Conservation (phyloP, 352 stramenopile species). For the Aphanomyces euteiches region DNA sequence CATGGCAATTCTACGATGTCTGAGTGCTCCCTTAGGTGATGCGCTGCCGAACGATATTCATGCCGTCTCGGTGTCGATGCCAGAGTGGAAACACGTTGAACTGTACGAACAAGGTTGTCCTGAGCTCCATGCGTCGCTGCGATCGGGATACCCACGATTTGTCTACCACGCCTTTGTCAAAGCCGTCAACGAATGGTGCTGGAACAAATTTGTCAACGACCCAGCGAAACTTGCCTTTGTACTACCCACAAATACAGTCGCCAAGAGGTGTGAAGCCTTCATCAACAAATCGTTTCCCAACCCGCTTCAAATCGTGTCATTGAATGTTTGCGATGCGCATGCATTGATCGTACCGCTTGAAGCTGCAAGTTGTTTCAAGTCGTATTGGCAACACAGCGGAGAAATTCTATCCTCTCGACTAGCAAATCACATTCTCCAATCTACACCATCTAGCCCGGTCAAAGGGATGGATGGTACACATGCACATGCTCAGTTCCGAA, state of each 20-base stretch:
- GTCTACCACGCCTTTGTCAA: conserved; percentile 86
- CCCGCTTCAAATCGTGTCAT: conserved; percentile 27
- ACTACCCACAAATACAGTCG: conserved; percentile 30
- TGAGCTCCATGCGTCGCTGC: conserved; percentile 63
- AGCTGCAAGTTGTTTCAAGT: conserved; percentile 80
- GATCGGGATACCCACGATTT: conserved; percentile 91
- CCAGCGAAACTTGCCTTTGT: conserved; percentile 18
- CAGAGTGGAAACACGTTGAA: conserved; percentile 78
- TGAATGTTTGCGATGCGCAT: conserved; percentile 37
- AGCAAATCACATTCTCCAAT: conserved; percentile 52
- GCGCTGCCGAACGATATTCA: conserved; percentile 68
- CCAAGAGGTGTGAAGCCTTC: conserved; percentile 64
- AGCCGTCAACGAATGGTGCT: conserved; percentile 49
- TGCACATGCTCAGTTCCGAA: conserved; percentile 42
- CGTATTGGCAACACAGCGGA: conserved; percentile 93
- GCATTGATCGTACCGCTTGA: conserved; percentile 47
- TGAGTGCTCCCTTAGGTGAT: conserved; percentile 47
- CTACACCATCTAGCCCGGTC: not conserved
- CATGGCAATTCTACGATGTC: conserved; percentile 3
- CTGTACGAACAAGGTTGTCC: conserved; percentile 86
- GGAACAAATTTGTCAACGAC: conserved; percentile 38
- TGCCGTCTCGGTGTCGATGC: conserved; percentile 81
- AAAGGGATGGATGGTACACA: conserved; percentile 31
- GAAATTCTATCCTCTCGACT: conserved; percentile 89
- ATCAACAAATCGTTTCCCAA: conserved; percentile 40